Conservation (phyloP, 352 stramenopile species). For the Phytophthora uliginosa region DNA sequence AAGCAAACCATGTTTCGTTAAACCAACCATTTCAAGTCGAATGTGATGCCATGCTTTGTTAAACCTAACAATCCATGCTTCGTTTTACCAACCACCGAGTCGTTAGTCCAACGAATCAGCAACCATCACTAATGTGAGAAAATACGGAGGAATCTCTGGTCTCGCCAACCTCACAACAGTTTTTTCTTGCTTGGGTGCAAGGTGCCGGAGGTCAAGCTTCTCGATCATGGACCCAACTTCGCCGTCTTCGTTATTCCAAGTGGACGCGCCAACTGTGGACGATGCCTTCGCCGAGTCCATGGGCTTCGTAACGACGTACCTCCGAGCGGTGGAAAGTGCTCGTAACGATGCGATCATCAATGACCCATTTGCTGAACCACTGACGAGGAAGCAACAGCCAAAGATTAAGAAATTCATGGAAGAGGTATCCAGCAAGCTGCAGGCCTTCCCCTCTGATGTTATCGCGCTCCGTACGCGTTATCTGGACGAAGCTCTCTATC, state of each 20-base stretch:
- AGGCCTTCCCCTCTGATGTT: conserved; percentile 23
- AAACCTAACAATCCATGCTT: no score
- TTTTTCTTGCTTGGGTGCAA: conserved; percentile 3
- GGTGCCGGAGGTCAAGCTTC: background rate
- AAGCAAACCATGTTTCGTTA: no score
- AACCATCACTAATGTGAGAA: conserved; percentile 17
- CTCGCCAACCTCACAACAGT: conserved; percentile 12
- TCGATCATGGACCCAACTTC: conserved; percentile 24
- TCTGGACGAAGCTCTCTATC: conserved; percentile 60
- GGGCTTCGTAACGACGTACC: conserved; percentile 44
- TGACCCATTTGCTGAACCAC: conserved; percentile 46
- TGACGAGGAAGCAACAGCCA: conserved; percentile 29
- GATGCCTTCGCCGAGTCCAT: conserved; percentile 41
- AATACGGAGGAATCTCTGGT: background rate
- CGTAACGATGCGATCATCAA: conserved; percentile 41
- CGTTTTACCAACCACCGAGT: no score
- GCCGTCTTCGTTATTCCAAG: conserved; percentile 26
- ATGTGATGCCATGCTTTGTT: no score
- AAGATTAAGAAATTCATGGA: conserved; percentile 41
- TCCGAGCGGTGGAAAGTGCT: conserved; percentile 44
- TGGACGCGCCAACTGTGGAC: conserved; percentile 15
- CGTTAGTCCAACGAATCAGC: background rate
- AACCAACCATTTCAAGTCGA: no score
- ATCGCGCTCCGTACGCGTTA: conserved; percentile 62
- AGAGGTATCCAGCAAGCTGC: conserved; percentile 7